A percentile compares a stretch with the other conserved stretches of the same genome.
These are phyloP conservation scores for Alternaria arborescens DNA, from an alignment of 2,329 filamentous ascomycete genomes.

Conservation along the genomic window DNA sequence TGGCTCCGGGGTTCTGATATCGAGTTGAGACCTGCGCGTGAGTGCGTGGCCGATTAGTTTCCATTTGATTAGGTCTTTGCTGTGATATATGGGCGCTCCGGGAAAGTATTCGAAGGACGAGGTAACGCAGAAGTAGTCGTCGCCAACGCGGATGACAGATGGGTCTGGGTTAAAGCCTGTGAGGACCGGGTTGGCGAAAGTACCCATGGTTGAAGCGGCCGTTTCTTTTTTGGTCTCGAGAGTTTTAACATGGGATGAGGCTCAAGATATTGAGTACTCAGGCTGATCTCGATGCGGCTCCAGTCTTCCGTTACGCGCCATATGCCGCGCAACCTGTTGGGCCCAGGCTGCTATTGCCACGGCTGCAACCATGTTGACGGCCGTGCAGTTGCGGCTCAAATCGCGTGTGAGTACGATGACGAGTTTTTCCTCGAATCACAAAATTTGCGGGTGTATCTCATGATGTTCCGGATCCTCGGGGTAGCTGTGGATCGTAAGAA, in stretches of 20 bases:
- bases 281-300: background rate
- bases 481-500: slow-evolving; percentile 6
- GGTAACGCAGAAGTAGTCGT: slow-evolving; percentile 58
- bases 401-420: background rate
- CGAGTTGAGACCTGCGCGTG: slow-evolving; percentile 50
- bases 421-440: slow-evolving; percentile 14
- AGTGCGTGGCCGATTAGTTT: slow-evolving; percentile 53
- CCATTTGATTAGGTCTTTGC: slow-evolving; percentile 61
- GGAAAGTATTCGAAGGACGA: slow-evolving; percentile 64
- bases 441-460: background rate
- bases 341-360: background rate
- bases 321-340: background rate
- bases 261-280: background rate
- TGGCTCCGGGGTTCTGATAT: slow-evolving; percentile 37
- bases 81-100: slow-evolving; percentile 61
- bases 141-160: slow-evolving; percentile 54
- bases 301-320: background rate
- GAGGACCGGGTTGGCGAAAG: slow-evolving; percentile 15
- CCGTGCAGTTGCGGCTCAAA: background rate
- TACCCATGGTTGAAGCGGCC: background rate
- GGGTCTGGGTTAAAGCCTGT: slow-evolving; percentile 61
- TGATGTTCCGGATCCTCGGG: background rate
- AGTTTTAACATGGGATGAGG: background rate
- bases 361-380: background rate
- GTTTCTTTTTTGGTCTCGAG: background rate